Evolutionary conservation across 2,329 filamentous ascomycete genomes (phyloP), one percentile per base, ranked within the genome.

Genomic region (Cadophora luteo-olivacea): DNA sequence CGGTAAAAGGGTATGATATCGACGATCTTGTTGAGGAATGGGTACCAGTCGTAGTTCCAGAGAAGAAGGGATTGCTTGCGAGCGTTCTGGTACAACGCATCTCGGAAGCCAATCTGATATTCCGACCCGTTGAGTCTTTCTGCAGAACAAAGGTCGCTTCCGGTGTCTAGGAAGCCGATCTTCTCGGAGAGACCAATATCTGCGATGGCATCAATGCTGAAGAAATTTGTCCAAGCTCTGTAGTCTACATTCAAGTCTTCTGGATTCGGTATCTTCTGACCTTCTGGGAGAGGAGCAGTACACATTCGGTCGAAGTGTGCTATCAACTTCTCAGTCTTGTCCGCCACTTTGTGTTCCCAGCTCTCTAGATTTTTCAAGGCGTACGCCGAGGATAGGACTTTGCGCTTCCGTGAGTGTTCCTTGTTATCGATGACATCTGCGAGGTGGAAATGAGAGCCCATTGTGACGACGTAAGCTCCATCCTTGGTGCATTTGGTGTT

Each of bases 301-400:
- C 36, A 38, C 36, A 38, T 38, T 9, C 7, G 36, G 12, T 38
- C 36, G 36, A 38, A 38, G 36, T 38, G 36, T 9, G 73, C 77
- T 58, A 86, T 77, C 25, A 86, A 75, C 14, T 81, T 78, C n/a
- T 80, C 76, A 0, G 81, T 78, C 75, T 85, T 86, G 69, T 87
- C 84, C 16, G 82, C 82, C 3, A 87, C 84, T 70, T 86, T 87
- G 76, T 82, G 81, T 69, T 86, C 85, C 84, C 84, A 86, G 6
- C 78, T 79, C 72, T 86, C 84, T 0, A 86, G 81, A 70, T 86
- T 86, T 76, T 85, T 84, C 64, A 84, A 72, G 0, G 85, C 84
- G 66, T 85, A 86, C 0, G 85, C 84, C 0, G 80, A 80, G 2
- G 84, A 82, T 3, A 87, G 75, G 1, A 84, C 78, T 68, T 83